Evolutionary conservation across 495 filamentous ascomycete species (phyloP).

Genomic region (Penicillium pancosmium): DNA sequence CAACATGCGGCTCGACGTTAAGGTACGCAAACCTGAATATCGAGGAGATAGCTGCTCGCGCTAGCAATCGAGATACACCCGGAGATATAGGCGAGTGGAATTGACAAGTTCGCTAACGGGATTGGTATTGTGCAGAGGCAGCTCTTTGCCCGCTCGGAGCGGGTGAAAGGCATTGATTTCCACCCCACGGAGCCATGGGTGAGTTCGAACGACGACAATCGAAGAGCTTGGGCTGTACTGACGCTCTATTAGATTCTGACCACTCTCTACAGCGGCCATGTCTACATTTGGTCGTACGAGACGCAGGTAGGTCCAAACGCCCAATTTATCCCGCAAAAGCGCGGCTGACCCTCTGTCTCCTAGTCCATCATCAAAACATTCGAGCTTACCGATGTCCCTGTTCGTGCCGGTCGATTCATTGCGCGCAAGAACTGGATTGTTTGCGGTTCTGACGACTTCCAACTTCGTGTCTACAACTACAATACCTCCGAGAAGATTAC

Average conservation of each 20-base stretch:
- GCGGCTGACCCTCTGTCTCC: conserved; percentile 12
- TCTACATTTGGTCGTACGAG: conserved; percentile 99
- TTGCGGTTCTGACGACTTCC: conserved; percentile 97
- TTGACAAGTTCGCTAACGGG: conserved; percentile 21
- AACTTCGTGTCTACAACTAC: conserved; percentile 95
- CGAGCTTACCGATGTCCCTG: conserved; percentile 98
- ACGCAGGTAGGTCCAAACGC: conserved; percentile 64
- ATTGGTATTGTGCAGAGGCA: conserved; percentile 59
- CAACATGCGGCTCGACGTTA: conserved; percentile 89
- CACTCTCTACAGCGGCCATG: conserved; percentile 96
- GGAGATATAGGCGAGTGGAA: conserved; percentile 19
- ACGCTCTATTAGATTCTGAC: conserved; percentile 72
- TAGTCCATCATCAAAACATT: conserved; percentile 97
- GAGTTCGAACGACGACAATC: conserved; percentile 27
- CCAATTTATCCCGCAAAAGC: background rate
- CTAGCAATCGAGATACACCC: conserved; percentile 20
- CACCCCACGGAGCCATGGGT: conserved; percentile 94
- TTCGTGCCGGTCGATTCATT: conserved; percentile 94
- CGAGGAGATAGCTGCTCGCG: conserved; percentile 6
- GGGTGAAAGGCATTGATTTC: conserved; percentile 97
- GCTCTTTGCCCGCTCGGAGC: conserved; percentile 81
- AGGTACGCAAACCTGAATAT: conserved; percentile 61
- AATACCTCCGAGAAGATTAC: conserved; percentile 99
- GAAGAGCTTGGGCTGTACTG: conserved; percentile 21
- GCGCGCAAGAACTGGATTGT: conserved; percentile 99